These are phyloP conservation scores for Colletotrichum sp. DNA, from an alignment of 2,329 filamentous ascomycete genomes.

Conservation along the genomic window DNA sequence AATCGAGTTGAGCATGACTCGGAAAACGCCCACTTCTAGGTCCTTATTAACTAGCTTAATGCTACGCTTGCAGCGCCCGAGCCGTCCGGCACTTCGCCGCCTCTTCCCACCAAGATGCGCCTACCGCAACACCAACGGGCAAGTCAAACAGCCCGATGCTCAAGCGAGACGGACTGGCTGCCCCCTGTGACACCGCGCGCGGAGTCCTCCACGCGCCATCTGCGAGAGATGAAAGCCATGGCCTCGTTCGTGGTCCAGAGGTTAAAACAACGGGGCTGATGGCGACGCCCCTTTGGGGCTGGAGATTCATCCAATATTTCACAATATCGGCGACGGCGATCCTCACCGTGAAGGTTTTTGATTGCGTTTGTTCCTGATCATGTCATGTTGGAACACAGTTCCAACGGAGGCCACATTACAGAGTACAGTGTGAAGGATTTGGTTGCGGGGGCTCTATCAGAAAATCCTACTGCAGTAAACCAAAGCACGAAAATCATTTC, in stretches of 20 bases:
- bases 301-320: not conserved
- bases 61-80: not conserved
- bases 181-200: not conserved
- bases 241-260: not conserved
- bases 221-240: not conserved
- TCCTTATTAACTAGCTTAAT: constrained; percentile 1
- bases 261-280: constrained; percentile 9
- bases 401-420: not conserved
- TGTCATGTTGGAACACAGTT: not conserved
- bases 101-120: not conserved
- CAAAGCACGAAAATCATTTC: not conserved
- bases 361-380: not conserved
- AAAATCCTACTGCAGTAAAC: not conserved
- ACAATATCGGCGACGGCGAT: not conserved
- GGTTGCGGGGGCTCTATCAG: not conserved
- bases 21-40: not conserved
- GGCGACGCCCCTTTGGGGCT: not conserved
- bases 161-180: not conserved
- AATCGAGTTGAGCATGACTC: constrained; percentile 12
- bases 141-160: not conserved
- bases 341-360: not conserved
- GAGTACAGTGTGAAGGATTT: not conserved
- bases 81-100: not conserved
- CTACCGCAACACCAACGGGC: not conserved
- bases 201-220: not conserved